These are phyloP conservation scores for Tylopilus sp. DNA, from an alignment of 1,284 basidiomycete genomes.

Conservation along the genomic window DNA sequence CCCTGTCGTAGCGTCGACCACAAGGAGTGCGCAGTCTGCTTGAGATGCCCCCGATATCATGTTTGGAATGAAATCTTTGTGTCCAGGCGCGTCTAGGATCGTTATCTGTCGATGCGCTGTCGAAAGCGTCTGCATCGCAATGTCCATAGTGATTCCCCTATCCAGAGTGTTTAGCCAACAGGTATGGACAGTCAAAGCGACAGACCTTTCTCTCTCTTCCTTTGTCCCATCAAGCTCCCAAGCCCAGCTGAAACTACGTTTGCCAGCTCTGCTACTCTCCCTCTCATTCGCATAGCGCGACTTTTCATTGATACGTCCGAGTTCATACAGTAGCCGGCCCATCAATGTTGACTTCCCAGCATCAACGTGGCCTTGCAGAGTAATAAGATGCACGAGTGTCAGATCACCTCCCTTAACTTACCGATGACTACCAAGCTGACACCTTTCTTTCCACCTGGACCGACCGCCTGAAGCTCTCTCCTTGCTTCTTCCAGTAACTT, in stretches of 20 bases:
- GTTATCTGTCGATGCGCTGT: constrained; percentile 84
- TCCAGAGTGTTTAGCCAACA: background rate
- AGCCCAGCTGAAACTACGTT: constrained; percentile 95
- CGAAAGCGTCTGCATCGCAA: constrained; percentile 81
- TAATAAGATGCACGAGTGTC: constrained; percentile 8
- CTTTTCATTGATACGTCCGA: constrained; percentile 87
- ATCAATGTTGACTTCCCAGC: constrained; percentile 98
- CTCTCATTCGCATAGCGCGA: constrained; percentile 83
- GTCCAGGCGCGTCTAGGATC: constrained; percentile 94
- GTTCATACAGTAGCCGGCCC: constrained; percentile 91
- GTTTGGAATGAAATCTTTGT: constrained; percentile 97
- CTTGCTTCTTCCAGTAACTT: constrained; percentile 84
- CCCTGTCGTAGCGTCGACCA: constrained; percentile 87
- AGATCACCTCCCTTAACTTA: constrained; percentile 40
- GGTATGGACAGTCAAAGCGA: constrained; percentile 9
- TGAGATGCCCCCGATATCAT: constrained; percentile 99
- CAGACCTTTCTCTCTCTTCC: constrained; percentile 90
- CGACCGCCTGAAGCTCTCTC: constrained; percentile 52
- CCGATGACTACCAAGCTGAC: constrained; percentile 93
- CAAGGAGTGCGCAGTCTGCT: constrained; percentile 94
- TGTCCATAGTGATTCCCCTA: constrained; percentile 97
- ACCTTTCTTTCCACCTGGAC: constrained; percentile 60
- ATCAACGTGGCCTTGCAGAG: constrained; percentile 81
- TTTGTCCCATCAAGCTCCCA: constrained; percentile 94
- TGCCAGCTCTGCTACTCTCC: constrained; percentile 88